Percentiles rank a stretch among this genome's conserved stretches.
Evolutionary conservation across 2,329 filamentous ascomycete species (phyloP).

Genomic region (Alternaria brassicicola): DNA sequence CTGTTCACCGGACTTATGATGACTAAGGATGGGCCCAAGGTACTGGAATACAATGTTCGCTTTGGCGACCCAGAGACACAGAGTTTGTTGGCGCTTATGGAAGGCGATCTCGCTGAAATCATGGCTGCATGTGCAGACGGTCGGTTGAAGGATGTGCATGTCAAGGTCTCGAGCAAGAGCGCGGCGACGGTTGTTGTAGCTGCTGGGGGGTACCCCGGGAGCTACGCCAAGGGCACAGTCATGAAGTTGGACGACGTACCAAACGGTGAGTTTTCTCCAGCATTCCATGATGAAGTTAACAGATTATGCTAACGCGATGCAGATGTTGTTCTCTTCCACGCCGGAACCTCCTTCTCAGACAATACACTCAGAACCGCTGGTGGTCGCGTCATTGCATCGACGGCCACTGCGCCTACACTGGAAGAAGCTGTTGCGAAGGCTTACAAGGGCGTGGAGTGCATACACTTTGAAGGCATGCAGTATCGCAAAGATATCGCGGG

Average conservation of each 20-base stretch:
- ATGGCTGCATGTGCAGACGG: constrained; percentile 84
- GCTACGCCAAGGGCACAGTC: constrained; percentile 76
- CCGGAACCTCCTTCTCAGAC: constrained; percentile 73
- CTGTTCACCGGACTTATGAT: constrained; percentile 95
- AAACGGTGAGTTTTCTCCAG: constrained; percentile 50
- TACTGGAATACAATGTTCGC: constrained; percentile 90
- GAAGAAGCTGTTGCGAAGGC: constrained; percentile 83
- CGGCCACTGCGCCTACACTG: constrained; percentile 75
- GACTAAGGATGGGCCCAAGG: constrained; percentile 77
- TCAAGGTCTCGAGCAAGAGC: constrained; percentile 72
- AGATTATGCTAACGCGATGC: constrained; percentile 24
- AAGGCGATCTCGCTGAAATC: constrained; percentile 84
- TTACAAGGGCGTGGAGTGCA: constrained; percentile 81
- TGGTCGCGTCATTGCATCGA: constrained; percentile 92
- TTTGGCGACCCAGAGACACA: constrained; percentile 94
- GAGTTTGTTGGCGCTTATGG: constrained; percentile 79
- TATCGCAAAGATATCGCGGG: constrained; percentile 88
- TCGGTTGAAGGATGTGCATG: constrained; percentile 70
- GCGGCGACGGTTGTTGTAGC: constrained; percentile 94
- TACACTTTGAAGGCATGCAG: constrained; percentile 88
- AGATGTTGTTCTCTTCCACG: constrained; percentile 83
- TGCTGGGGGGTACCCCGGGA: constrained; percentile 85
- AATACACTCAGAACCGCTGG: constrained; percentile 75
- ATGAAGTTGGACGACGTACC: constrained; percentile 64
- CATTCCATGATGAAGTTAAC: constrained; percentile 41